Percentiles rank a stretch among this genome's conserved stretches.
These are phyloP conservation scores for Eruca vesicaria DNA, from an alignment of 441 rosid genomes.

Conservation along the genomic window DNA sequence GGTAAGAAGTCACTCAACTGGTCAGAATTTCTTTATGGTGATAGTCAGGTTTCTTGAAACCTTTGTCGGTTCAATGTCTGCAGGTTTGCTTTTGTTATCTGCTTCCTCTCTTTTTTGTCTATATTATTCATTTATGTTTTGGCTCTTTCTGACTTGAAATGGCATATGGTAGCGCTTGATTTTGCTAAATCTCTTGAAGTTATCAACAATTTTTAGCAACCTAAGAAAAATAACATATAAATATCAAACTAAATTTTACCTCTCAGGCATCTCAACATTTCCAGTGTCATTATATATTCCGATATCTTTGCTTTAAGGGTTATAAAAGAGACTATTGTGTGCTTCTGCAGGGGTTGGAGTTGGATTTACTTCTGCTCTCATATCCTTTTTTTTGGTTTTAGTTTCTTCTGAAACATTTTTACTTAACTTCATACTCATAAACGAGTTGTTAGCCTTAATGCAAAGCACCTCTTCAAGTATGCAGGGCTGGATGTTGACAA, in stretches of 20 bases:
- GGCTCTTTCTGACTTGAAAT: neutral
- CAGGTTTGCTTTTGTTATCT: slow-evolving; percentile 55
- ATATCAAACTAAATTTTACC: neutral
- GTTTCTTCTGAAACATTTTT: slow-evolving; percentile 1
- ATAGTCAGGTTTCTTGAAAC: slow-evolving; percentile 93
- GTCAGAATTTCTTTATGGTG: slow-evolving; percentile 78
- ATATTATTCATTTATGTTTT: neutral
- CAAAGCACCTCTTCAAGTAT: slow-evolving; percentile 91
- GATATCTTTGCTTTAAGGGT: neutral
- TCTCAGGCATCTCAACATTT: slow-evolving; percentile 5
- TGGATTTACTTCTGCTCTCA: slow-evolving; percentile 92
- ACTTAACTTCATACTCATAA: slow-evolving; percentile 22
- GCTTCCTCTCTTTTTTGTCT: slow-evolving; percentile 2
- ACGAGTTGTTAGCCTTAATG: slow-evolving; percentile 67
- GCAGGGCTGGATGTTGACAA: slow-evolving; percentile 94
- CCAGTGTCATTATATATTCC: neutral
- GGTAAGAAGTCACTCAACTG: slow-evolving; percentile 71
- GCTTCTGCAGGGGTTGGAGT: slow-evolving; percentile 84
- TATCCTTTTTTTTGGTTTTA: slow-evolving; percentile 62
- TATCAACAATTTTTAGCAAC: slow-evolving; percentile 7
- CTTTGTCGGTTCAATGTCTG: slow-evolving; percentile 96
- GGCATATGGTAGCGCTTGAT: neutral
- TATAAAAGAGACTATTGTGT: slow-evolving; percentile 34
- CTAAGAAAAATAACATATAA: neutral
- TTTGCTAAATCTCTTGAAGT: neutral